A percentile compares a stretch with the other conserved stretches of the same genome.
Conservation (phyloP, 345 rosid species). For the Cardamine resedifolia region DNA sequence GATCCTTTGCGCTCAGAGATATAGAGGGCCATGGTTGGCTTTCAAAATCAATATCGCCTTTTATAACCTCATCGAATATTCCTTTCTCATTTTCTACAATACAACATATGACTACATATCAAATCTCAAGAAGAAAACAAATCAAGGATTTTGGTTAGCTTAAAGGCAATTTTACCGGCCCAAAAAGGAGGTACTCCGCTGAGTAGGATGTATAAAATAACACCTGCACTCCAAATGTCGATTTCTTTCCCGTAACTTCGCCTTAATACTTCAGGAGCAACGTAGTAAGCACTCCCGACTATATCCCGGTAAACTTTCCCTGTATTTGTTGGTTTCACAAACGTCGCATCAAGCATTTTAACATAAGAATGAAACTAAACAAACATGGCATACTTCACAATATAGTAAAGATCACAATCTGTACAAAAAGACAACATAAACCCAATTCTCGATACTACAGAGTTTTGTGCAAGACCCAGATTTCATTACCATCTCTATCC, state of each 20-base stretch:
- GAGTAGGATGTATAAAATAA: conserved; percentile 82
- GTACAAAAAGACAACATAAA: background rate
- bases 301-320: conserved; percentile 72
- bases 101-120: background rate
- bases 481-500: no score
- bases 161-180: conserved; percentile 64
- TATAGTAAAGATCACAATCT: background rate
- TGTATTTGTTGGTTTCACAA: conserved; percentile 36
- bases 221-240: conserved; percentile 94
- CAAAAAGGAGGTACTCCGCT: conserved; percentile 96
- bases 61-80: conserved; percentile 70
- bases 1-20: conserved; percentile 86
- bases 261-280: conserved; percentile 88
- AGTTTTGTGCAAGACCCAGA: no score
- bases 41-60: conserved; percentile 73
- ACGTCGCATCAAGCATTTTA: background rate
- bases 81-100: conserved; percentile 77
- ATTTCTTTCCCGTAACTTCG: conserved; percentile 92
- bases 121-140: background rate
- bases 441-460: background rate
- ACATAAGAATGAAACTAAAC: background rate
- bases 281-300: conserved; percentile 91
- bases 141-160: background rate
- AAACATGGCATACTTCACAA: background rate
- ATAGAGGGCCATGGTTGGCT: conserved; percentile 89